phyloP scores from a whole-genome alignment of 441 rosid species.

The Populus trichocarpa region DNA sequence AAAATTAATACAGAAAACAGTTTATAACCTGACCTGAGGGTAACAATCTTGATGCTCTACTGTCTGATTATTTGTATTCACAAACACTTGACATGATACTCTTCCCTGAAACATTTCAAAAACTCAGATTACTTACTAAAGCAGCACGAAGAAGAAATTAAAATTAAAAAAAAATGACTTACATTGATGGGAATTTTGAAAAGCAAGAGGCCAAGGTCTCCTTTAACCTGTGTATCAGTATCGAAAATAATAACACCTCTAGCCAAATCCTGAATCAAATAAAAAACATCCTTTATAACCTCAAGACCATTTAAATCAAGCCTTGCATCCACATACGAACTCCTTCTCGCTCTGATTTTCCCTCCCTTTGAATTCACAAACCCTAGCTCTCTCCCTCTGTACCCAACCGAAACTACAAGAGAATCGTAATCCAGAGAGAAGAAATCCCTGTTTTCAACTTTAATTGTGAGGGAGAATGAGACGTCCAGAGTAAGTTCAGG shows the following conservation, averaged over 20 bases:
- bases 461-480: conserved; percentile 57
- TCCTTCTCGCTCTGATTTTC: conserved; percentile 50
- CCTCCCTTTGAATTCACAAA: conserved; percentile 55
- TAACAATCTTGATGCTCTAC: conserved; percentile 56
- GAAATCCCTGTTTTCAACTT: conserved; percentile 58
- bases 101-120: conserved; percentile 44
- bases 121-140: no score
- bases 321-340: conserved; percentile 62
- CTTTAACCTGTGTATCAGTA: conserved; percentile 46
- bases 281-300: conserved; percentile 63
- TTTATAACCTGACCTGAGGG: conserved; percentile 40
- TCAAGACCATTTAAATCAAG: conserved; percentile 70
- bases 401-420: conserved; percentile 59
- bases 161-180: not conserved
- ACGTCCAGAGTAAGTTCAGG: conserved; percentile 50
- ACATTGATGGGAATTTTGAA: conserved; percentile 65
- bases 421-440: conserved; percentile 59
- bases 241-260: conserved; percentile 65
- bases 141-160: not conserved
- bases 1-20: not conserved
- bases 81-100: conserved; percentile 67
- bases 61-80: conserved; percentile 50
- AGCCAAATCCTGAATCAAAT: conserved; percentile 64
- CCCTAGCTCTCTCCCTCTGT: conserved; percentile 73
- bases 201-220: conserved; percentile 52